These are phyloP conservation scores for Sphenostylis stenocarpa DNA, from an alignment of 306 rosid genomes.

Conservation along the genomic window DNA sequence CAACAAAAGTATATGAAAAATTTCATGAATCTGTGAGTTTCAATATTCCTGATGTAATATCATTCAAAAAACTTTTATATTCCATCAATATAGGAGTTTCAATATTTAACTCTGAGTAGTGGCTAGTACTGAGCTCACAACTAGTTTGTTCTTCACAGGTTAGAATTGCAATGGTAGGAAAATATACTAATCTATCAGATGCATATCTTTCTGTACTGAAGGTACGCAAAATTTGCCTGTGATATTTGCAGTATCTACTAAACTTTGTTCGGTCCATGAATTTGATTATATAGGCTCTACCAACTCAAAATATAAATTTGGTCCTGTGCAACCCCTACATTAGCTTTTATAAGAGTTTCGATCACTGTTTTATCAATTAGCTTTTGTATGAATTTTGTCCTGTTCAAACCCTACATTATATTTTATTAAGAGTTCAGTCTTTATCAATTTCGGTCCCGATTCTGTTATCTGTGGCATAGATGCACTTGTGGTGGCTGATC, in stretches of 20 bases:
- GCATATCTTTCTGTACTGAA: slow-evolving; percentile 87
- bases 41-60: slow-evolving; percentile 9
- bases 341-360: not conserved
- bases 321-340: not conserved
- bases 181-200: slow-evolving; percentile 86
- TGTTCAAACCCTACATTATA: too few relatives aligned
- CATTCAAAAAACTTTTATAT: not conserved
- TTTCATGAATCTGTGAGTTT: slow-evolving; percentile 53
- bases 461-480: slow-evolving; percentile 20
- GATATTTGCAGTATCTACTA: slow-evolving; percentile 16
- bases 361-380: too few relatives aligned
- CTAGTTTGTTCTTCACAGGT: slow-evolving; percentile 54
- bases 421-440: too few relatives aligned
- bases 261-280: not conserved
- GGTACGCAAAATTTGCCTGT: slow-evolving; percentile 37
- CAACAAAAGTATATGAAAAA: slow-evolving; percentile 54
- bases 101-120: not conserved
- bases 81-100: not conserved
- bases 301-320: not conserved
- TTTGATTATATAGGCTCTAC: not conserved
- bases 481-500: not conserved
- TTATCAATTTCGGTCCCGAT: not conserved
- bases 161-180: slow-evolving; percentile 90
- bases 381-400: too few relatives aligned
- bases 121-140: slow-evolving; percentile 2